Evolutionary conservation across 1,139 yeast species (phyloP).

Genomic region (Lodderomyces metapsilosis): DNA sequence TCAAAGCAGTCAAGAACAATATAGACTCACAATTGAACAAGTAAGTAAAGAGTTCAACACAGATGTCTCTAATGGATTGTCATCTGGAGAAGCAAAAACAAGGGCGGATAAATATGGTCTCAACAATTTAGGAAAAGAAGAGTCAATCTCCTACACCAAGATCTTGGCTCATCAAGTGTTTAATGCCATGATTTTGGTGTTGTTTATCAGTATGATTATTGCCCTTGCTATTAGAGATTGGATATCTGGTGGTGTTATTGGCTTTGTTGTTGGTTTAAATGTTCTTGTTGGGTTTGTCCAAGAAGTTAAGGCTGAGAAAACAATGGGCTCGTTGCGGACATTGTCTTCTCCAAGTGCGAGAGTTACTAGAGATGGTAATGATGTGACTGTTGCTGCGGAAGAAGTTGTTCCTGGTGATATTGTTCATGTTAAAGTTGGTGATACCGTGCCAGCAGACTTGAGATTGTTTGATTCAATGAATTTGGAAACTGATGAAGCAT

Average conservation of each 20-base stretch:
- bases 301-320: slow-evolving; percentile 73
- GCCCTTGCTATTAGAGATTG: slow-evolving; percentile 76
- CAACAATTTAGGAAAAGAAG: slow-evolving; percentile 63
- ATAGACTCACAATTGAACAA: slow-evolving; percentile 33
- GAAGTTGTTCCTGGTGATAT: slow-evolving; percentile 79
- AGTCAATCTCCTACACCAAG: slow-evolving; percentile 52
- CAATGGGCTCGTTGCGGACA: slow-evolving; percentile 73
- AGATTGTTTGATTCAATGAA: slow-evolving; percentile 61
- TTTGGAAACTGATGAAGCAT: slow-evolving; percentile 79
- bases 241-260: slow-evolving; percentile 84
- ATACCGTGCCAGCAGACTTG: slow-evolving; percentile 77
- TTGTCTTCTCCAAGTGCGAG: slow-evolving; percentile 74
- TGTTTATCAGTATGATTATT: slow-evolving; percentile 71
- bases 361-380: slow-evolving; percentile 64
- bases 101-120: slow-evolving; percentile 43
- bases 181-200: slow-evolving; percentile 79
- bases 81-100: slow-evolving; percentile 31
- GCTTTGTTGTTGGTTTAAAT: slow-evolving; percentile 65
- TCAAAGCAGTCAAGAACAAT: slow-evolving; percentile 17
- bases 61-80: slow-evolving; percentile 46
- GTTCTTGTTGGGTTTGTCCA: slow-evolving; percentile 70
- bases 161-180: slow-evolving; percentile 70
- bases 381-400: slow-evolving; percentile 57
- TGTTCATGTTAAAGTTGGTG: slow-evolving; percentile 67
- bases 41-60: slow-evolving; percentile 40